Base-by-base conservation (phyloP, 352 stramenopile genomes). In the Thalassiosira hispida region DNA sequence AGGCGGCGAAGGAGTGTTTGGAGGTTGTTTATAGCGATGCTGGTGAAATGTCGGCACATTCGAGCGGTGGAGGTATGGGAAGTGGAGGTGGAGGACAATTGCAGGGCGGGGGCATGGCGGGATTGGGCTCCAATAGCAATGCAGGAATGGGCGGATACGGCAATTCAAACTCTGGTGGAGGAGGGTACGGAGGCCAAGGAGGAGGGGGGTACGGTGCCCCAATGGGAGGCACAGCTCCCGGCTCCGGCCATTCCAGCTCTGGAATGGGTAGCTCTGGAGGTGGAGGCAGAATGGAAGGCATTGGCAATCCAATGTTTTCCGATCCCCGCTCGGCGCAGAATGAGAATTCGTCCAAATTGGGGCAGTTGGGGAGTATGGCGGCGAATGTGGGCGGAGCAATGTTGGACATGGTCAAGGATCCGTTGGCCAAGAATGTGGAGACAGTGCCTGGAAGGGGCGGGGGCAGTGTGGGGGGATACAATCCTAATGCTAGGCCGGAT, bases 231-330 rank as follows among this genome's bases (percentile, higher is more conserved):
- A 57, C 53, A 65, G 2, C 22, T 22, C 7, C 25, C 11, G 49
- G 79, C 63, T 35, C 63, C 65, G 53, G 85, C 83, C 52, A 78
- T 53, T 27, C 73, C 76, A 20, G 91, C 85, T 38, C 90, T 81
- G 74, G 87, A 71, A 9, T 76, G 59, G 2, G 76, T 73, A 12
- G 73, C 76, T 64, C 91, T 90, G 9, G 12, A 90, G 63, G 53
- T 42, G 49, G 18, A 29, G 63, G 59, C 6, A 70, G 96, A 66
- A 96, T 98, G 72, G 92, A 96, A 25, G 96, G 96, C 29, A 97
- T 98, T 85, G 96, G 96, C 27, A 98, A 98, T 79, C 95, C 96
- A 5, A 96, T 97, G 91, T 98, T 97, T 77, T 88, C 95, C 56
- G 95, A 98, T 79, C 94, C 95, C 29, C 78, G 88, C 11, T 31